Percentiles rank a stretch among this genome's conserved stretches.
Conservation (phyloP, 1,139 yeast species). For the Protomyces macrosporus region DNA sequence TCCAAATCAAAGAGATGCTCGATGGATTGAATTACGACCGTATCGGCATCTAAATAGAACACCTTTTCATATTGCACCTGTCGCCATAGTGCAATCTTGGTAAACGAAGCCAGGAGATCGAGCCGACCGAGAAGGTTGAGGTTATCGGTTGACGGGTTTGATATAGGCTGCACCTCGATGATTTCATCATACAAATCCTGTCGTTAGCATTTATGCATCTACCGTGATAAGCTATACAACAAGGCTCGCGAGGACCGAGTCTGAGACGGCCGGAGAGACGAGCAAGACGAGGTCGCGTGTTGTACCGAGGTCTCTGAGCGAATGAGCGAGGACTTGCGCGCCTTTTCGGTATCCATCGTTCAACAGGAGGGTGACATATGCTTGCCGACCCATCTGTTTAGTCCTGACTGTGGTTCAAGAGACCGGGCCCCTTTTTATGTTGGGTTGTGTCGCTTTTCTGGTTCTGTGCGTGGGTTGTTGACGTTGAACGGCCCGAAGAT, state of each 20-base stretch:
- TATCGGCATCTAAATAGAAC: constrained; percentile 77
- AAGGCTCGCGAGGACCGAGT: constrained; percentile 28
- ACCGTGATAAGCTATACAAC: constrained; percentile 2
- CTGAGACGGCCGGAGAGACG: constrained; percentile 28
- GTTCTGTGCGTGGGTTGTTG: too few species aligned
- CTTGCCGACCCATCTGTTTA: neutral
- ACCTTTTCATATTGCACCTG: constrained; percentile 55
- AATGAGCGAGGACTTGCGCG: constrained; percentile 31
- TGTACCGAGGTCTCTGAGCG: constrained; percentile 29
- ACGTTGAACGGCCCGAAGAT: too few species aligned
- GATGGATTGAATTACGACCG: constrained; percentile 54
- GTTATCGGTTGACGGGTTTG: constrained; percentile 38
- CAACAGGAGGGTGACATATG: constrained; percentile 31
- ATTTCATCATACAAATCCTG: constrained; percentile 31
- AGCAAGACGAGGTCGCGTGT: constrained; percentile 28
- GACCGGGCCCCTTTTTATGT: too few species aligned
- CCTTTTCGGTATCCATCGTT: constrained; percentile 32
- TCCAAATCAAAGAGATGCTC: constrained; percentile 43
- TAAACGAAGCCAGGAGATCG: constrained; percentile 64
- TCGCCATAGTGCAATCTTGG: constrained; percentile 71
- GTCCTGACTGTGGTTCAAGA: too few species aligned
- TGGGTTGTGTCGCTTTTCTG: too few species aligned
- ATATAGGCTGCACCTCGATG: constrained; percentile 30
- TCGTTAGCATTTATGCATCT: neutral
- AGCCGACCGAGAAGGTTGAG: constrained; percentile 57